Base-by-base conservation (phyloP, 345 rosid species). In the Lepidium didymum region DNA sequence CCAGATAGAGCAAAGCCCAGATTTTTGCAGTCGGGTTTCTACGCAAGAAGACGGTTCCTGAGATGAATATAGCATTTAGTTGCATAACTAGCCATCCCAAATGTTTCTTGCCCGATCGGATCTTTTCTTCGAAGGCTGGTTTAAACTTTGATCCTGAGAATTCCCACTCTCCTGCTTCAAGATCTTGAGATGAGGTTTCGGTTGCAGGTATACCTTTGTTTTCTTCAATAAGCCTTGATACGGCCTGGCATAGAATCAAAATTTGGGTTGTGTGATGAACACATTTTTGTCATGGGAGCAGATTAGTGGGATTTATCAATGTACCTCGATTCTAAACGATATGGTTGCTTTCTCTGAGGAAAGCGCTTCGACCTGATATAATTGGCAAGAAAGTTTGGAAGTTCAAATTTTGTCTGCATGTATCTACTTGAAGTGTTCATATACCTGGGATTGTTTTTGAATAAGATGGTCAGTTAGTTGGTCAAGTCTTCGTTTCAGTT, bases 401-500 rank as follows among this genome's bases (percentile, higher is more conserved):
- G 8, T 31, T 72, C 14, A 38, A 13, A 18, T 56, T 34, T 29
- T 16, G 52, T 67, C 52, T 46, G 16, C 36, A 21, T 53, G 29
- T 58, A 62, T 56, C 64, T 43, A 4, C 8, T 19, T 13, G 0
- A 38, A 43, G 45, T 61, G 44, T 12, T 35, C 13, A 68, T 73
- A 77, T 57, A 92, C 98, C 98, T 90, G 98, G 49, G 94, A 83
- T 80, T 93, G 98, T 77, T 93, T 90, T 84, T 93, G 96, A 82
- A 93, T 90, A 72, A 93, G 81, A 86, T 88, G 98, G 82, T 93
- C 98, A 51, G 97, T 90, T 64, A 90, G 80, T 82, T 86, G 98
- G 31, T 83, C 81, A 75, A 93, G 98, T 79, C 95, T 86, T 70
- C 88, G 79, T 77, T 83, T 86, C 66, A 90, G 83, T 79, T 93